Percentiles rank a stretch among this genome's conserved stretches.
These are phyloP conservation scores for Akanthomyces lecanii DNA, from an alignment of 2,329 filamentous ascomycete genomes.

Conservation along the genomic window DNA sequence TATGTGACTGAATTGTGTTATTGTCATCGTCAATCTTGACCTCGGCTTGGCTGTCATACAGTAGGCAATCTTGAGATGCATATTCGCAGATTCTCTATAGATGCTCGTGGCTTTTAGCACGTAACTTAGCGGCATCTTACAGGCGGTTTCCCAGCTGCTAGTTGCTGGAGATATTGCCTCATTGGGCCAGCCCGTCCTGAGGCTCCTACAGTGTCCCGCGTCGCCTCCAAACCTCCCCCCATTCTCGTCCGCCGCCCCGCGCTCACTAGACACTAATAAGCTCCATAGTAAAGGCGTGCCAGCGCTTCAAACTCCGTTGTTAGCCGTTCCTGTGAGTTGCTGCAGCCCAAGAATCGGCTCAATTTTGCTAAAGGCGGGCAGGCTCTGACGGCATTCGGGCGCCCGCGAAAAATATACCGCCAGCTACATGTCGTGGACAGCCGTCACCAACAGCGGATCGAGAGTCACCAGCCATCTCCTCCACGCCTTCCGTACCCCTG, in stretches of 20 bases:
- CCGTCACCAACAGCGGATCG: constrained; percentile 5
- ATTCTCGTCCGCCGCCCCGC: neutral
- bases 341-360: neutral
- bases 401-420: neutral
- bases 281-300: neutral
- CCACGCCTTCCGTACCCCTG: neutral
- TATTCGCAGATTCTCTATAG: too few species aligned
- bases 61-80: too few species aligned
- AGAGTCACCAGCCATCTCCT: constrained; percentile 2
- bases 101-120: too few species aligned
- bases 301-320: neutral
- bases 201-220: neutral
- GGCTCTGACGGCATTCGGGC: neutral
- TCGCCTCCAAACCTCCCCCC: neutral
- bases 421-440: constrained; percentile 1
- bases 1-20: too few species aligned
- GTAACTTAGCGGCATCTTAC: neutral
- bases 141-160: neutral
- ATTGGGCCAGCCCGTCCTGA: neutral
- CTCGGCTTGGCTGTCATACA: too few species aligned
- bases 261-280: neutral
- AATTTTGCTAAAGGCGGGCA: neutral
- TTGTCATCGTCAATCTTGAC: too few species aligned
- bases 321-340: neutral
- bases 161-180: neutral